phyloP scores from a whole-genome alignment of 805 yeast genomes.

The Suhomyces xylopsoci region DNA sequence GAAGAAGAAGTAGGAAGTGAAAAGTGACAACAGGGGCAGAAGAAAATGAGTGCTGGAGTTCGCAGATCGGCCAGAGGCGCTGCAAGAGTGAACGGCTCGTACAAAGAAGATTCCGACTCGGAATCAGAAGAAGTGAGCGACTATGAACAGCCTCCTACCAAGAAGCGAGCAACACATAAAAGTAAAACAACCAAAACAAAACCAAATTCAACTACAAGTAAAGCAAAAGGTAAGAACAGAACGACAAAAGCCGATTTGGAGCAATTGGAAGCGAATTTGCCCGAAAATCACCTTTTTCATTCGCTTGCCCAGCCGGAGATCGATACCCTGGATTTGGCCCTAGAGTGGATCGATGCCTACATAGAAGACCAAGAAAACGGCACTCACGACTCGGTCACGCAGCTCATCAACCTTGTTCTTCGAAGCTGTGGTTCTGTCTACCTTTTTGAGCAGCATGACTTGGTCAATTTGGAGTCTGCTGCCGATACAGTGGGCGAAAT shows the following conservation, averaged over 20 bases:
- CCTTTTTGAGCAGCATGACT: slow-evolving; percentile 71
- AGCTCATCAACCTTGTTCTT: slow-evolving; percentile 64
- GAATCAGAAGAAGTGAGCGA: slow-evolving; percentile 12
- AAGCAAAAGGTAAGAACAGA: no score
- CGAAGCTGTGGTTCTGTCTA: slow-evolving; percentile 70
- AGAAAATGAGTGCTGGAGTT: not conserved
- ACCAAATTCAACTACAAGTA: not conserved
- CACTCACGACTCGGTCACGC: slow-evolving; percentile 48
- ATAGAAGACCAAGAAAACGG: slow-evolving; percentile 16
- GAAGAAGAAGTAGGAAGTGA: not conserved
- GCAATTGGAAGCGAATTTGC: slow-evolving; percentile 19
- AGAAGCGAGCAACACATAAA: not conserved
- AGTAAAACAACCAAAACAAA: not conserved
- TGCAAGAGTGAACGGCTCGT: not conserved
- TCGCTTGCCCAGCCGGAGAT: slow-evolving; percentile 31
- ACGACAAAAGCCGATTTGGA: slow-evolving; percentile 5
- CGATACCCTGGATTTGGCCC: slow-evolving; percentile 31
- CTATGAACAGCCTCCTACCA: slow-evolving; percentile 7
- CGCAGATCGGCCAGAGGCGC: slow-evolving; percentile 6
- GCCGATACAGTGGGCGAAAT: slow-evolving; percentile 71
- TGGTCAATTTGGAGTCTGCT: slow-evolving; percentile 65
- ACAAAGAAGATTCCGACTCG: slow-evolving; percentile 8
- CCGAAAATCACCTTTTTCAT: slow-evolving; percentile 29
- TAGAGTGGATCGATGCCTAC: slow-evolving; percentile 38
- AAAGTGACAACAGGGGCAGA: not conserved